Conservation (phyloP, 257 asterid genomes). For the Solanum sejunctum region DNA sequence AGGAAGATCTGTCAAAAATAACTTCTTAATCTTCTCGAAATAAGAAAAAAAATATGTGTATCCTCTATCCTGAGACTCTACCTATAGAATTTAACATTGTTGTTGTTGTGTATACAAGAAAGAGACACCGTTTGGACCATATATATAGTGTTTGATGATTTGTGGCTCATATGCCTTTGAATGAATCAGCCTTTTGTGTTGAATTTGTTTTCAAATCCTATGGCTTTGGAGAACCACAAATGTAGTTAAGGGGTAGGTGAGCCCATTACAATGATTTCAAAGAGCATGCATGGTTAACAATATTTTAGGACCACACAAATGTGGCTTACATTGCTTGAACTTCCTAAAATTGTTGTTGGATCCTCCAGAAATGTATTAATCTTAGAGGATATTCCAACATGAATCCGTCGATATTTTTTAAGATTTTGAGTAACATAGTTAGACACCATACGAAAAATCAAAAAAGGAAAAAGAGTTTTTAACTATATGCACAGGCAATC, state of each 20-base stretch:
- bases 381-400: not conserved
- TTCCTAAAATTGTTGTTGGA: no score
- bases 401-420: not conserved
- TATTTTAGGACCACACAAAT: not conserved
- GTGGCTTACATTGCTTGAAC: not conserved
- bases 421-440: not conserved
- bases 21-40: not conserved
- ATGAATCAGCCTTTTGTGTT: not conserved
- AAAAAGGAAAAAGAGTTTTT: not conserved
- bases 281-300: not conserved
- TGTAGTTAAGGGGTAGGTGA: not conserved
- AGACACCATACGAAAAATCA: not conserved
- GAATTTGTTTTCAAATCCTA: not conserved
- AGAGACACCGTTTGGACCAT: not conserved
- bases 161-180: no score
- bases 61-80: not conserved
- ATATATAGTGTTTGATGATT: not conserved
- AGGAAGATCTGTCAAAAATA: not conserved
- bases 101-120: not conserved
- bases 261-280: not conserved
- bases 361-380: no score
- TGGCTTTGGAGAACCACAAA: not conserved
- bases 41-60: fast-evolving
- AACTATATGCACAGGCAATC: not conserved
- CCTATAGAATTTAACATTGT: not conserved